These are phyloP conservation scores for Lagenaria siceraria DNA, from an alignment of 306 rosid genomes.

Conservation along the genomic window DNA sequence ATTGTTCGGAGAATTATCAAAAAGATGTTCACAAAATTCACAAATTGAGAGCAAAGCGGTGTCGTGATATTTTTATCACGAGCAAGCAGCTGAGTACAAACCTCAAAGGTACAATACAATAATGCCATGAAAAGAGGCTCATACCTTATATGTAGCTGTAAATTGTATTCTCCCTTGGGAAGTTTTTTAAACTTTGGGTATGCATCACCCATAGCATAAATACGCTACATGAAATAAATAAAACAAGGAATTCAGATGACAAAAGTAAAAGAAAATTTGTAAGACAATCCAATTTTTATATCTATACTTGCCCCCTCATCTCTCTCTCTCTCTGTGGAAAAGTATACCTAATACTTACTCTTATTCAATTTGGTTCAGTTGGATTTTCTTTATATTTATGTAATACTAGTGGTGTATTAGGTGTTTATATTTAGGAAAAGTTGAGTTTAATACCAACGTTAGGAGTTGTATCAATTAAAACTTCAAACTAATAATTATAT, in stretches of 20 bases:
- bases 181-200: constrained; percentile 66
- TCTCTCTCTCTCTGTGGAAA: not conserved
- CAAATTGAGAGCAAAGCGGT: not conserved
- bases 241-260: constrained; percentile 3
- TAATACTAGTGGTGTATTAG: not conserved
- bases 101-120: not conserved
- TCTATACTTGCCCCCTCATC: not conserved
- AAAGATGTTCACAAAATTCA: not conserved
- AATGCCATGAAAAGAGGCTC: constrained; percentile 12
- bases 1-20: not conserved
- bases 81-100: not conserved
- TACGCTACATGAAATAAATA: constrained; percentile 35
- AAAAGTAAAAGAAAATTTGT: not conserved
- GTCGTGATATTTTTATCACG: not conserved
- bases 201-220: constrained; percentile 74
- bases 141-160: constrained; percentile 76
- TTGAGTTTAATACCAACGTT: not conserved
- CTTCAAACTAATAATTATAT: not conserved
- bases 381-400: not conserved
- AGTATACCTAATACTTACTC: not conserved
- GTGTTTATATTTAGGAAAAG: not conserved
- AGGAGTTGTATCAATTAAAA: not conserved
- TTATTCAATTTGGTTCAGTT: not conserved
- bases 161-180: constrained; percentile 85
- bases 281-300: not conserved